phyloP scores from a whole-genome alignment of 306 rosid genomes.

The Vicia faba region DNA sequence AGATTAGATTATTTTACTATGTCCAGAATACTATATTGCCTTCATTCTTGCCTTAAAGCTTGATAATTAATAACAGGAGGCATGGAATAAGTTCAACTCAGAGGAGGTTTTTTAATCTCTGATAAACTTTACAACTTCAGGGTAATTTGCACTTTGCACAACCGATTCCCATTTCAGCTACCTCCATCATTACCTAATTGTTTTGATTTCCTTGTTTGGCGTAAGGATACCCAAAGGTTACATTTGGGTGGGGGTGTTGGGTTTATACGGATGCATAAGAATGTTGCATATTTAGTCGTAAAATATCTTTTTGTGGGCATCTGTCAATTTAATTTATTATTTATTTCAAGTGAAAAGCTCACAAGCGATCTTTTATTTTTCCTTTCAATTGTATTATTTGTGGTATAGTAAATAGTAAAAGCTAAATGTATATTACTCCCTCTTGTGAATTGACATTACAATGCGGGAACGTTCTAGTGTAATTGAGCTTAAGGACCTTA shows the following conservation, averaged over 20 bases:
- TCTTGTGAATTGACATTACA: constrained; percentile 44
- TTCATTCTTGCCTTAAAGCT: constrained; percentile 28
- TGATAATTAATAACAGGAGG: constrained; percentile 62
- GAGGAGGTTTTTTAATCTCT: constrained; percentile 90
- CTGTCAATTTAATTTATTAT: constrained; percentile 50
- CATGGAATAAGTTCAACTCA: constrained; percentile 97
- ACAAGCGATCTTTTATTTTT: constrained; percentile 26
- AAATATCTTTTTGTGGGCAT: constrained; percentile 39
- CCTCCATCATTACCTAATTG: constrained; percentile 29
- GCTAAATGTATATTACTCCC: constrained; percentile 39
- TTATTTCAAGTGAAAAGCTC: constrained; percentile 39
- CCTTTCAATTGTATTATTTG: constrained; percentile 33
- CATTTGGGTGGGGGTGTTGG: constrained; percentile 12
- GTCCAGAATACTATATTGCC: background rate
- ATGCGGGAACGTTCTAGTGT: constrained; percentile 49
- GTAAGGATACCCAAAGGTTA: constrained; percentile 32
- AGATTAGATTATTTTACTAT: background rate
- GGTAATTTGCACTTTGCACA: constrained; percentile 34
- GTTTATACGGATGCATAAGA: constrained; percentile 29
- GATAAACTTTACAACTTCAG: constrained; percentile 29
- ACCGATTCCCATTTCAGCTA: constrained; percentile 32
- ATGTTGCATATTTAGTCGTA: constrained; percentile 42
- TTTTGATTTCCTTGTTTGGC: constrained; percentile 34
- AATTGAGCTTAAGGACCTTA: constrained; percentile 42
- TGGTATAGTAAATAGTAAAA: constrained; percentile 28